Conservation (phyloP, 805 yeast species). For the Peterozyma toletana region DNA sequence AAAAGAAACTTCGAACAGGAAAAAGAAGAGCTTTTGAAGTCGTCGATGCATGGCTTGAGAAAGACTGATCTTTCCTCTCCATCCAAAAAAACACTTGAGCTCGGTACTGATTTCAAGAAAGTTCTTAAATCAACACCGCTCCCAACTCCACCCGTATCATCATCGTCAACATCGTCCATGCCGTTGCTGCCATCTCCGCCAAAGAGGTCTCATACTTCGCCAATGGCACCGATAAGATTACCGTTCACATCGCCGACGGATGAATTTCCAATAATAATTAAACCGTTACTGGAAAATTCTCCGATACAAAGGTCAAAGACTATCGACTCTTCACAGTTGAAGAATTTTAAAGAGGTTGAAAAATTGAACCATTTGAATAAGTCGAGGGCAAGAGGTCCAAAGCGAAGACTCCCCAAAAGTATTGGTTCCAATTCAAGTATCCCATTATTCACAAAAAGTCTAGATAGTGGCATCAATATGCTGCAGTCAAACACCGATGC, state of each 20-base stretch:
- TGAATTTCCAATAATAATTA: not conserved
- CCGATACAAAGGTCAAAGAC: slow-evolving; percentile 10
- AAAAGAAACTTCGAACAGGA: slow-evolving; percentile 5
- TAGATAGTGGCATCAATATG: not conserved
- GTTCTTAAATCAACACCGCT: not conserved
- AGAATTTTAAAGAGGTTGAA: slow-evolving; percentile 12
- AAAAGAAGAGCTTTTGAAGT: slow-evolving; percentile 4
- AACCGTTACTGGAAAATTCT: not conserved
- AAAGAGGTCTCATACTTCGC: not conserved
- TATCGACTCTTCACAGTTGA: slow-evolving; percentile 13
- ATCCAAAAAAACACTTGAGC: too few relatives aligned
- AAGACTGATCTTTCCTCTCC: not conserved
- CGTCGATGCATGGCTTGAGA: slow-evolving; percentile 3
- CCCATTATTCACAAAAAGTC: too few relatives aligned
- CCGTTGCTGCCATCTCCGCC: not conserved
- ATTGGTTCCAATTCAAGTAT: too few relatives aligned
- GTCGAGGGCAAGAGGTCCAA: slow-evolving; percentile 43
- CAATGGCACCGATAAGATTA: slow-evolving; percentile 2
- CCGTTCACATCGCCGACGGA: slow-evolving; percentile 5
- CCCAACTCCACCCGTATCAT: not conserved
- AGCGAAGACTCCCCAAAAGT: slow-evolving; percentile 32
- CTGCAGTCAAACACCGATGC: not conserved
- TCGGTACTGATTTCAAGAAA: too few relatives aligned
- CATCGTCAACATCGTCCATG: not conserved
- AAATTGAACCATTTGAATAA: slow-evolving; percentile 39